phyloP scores from a whole-genome alignment of 306 rosid species.

The Lotus japonicus region DNA sequence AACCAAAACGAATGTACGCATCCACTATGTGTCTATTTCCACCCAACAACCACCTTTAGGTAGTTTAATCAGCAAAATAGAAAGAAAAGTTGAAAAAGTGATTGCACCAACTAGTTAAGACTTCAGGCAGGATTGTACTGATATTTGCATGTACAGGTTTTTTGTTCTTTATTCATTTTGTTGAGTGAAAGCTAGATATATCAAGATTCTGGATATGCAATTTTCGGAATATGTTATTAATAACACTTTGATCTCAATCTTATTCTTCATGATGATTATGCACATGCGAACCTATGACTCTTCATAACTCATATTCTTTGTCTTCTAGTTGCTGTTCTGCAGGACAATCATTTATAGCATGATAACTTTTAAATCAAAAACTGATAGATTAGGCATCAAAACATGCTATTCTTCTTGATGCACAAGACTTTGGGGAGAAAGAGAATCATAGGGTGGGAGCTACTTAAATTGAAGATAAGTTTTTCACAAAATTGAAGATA shows the following conservation, averaged over 20 bases:
- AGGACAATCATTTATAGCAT: not conserved
- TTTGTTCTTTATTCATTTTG: slow-evolving; percentile 5
- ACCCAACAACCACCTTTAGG: slow-evolving; percentile 4
- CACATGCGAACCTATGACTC: not conserved
- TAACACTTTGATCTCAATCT: slow-evolving; percentile 6
- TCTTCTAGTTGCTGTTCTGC: not conserved
- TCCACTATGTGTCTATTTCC: slow-evolving; percentile 13
- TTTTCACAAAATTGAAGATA: slow-evolving; percentile 9
- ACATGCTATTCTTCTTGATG: not conserved
- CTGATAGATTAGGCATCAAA: not conserved
- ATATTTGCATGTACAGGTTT: not conserved
- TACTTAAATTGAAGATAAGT: no score
- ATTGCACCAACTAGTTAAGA: slow-evolving; percentile 6
- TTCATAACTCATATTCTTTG: not conserved
- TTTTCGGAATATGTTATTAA: slow-evolving; percentile 12
- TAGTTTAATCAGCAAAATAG: not conserved
- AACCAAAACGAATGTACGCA: not conserved
- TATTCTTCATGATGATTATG: slow-evolving; percentile 12
- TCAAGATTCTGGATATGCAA: slow-evolving; percentile 27
- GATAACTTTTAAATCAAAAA: not conserved
- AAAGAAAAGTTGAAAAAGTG: not conserved
- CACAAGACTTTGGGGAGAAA: not conserved
- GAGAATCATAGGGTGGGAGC: no score
- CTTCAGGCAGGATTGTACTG: not conserved
- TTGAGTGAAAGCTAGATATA: slow-evolving; percentile 33